A percentile compares a stretch with the other conserved stretches of the same genome.
Conservation (phyloP, 2,329 filamentous ascomycete genomes). For the Colletotrichum salicis region DNA sequence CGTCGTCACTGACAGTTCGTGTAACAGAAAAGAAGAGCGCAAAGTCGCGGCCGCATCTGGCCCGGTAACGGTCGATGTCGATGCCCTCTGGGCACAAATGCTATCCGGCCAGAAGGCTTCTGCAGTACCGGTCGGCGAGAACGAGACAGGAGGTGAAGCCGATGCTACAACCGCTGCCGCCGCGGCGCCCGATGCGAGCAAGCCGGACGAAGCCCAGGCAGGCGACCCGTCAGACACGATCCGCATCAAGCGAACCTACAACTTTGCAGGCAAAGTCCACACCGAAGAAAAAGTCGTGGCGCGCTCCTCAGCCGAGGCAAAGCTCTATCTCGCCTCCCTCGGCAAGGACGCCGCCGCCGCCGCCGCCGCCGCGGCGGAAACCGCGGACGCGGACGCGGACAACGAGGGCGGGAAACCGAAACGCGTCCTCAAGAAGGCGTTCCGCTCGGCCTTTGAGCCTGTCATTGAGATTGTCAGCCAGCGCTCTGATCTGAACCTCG, state of each 20-base stretch:
- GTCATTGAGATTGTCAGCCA: constrained; percentile 52
- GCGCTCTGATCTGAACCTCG: constrained; percentile 68
- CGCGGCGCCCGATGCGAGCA: constrained; percentile 1
- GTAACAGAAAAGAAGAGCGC: constrained; percentile 65
- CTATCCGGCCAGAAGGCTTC: constrained; percentile 50
- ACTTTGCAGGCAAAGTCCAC: constrained; percentile 78
- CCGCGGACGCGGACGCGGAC: constrained; percentile 31
- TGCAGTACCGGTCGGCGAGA: constrained; percentile 10
- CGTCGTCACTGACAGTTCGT: not conserved
- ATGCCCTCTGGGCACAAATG: constrained; percentile 77
- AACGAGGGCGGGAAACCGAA: constrained; percentile 42
- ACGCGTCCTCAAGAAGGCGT: constrained; percentile 63
- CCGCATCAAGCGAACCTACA: constrained; percentile 77
- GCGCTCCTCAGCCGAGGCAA: constrained; percentile 73
- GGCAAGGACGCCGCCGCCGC: constrained; percentile 43
- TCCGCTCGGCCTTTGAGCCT: constrained; percentile 73
- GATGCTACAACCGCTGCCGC: not conserved
- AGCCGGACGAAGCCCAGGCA: constrained; percentile 34
- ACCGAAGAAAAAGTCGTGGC: constrained; percentile 77
- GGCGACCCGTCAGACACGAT: constrained; percentile 56
- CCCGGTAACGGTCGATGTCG: constrained; percentile 76
- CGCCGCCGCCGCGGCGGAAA: constrained; percentile 38
- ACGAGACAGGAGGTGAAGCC: constrained; percentile 32
- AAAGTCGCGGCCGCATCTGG: constrained; percentile 62
- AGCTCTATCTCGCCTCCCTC: constrained; percentile 68